A percentile compares a stretch with the other conserved stretches of the same genome.
Evolutionary conservation across 1,284 basidiomycete genomes (phyloP).

Genomic region (Cryptococcus sp.): DNA sequence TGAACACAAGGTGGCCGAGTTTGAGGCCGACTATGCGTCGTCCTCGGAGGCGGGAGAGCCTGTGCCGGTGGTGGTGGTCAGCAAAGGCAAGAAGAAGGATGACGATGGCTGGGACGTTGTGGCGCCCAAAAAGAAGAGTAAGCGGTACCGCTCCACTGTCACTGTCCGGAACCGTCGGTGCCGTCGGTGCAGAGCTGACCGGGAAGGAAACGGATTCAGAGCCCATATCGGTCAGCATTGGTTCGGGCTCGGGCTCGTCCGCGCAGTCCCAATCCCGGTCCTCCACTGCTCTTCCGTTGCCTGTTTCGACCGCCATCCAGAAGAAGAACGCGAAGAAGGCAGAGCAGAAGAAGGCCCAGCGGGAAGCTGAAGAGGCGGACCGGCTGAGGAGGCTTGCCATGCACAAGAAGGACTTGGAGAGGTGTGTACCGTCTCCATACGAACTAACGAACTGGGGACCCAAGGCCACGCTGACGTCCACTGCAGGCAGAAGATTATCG

Average conservation of each 20-base stretch:
- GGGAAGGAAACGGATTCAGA: slow-evolving; percentile 23
- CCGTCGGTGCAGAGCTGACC: too few relatives aligned
- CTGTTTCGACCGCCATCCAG: slow-evolving; percentile 35
- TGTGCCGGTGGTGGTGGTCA: too few relatives aligned
- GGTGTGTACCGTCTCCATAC: slow-evolving; percentile 23
- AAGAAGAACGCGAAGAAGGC: slow-evolving; percentile 46
- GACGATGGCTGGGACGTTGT: slow-evolving; percentile 46
- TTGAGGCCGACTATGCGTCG: background rate
- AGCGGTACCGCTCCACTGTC: slow-evolving; percentile 11
- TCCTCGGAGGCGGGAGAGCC: background rate
- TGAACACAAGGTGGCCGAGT: background rate
- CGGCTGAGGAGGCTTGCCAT: slow-evolving; percentile 32
- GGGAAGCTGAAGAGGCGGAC: slow-evolving; percentile 42
- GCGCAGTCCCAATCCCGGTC: background rate
- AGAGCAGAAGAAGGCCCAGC: slow-evolving; percentile 41
- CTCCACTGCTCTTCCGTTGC: slow-evolving; percentile 21
- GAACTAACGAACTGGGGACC: background rate
- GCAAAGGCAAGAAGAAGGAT: background rate
- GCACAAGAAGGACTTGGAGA: slow-evolving; percentile 42
- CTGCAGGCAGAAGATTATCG: slow-evolving; percentile 40
- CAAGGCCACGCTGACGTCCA: background rate
- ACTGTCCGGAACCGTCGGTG: background rate
- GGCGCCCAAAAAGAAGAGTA: slow-evolving; percentile 39
- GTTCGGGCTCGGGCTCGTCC: slow-evolving; percentile 16
- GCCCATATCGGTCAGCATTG: slow-evolving; percentile 28